A percentile compares a stretch with the other conserved stretches of the same genome.
Conservation (phyloP, 345 rosid species). For the Eucalyptus melliodora region DNA sequence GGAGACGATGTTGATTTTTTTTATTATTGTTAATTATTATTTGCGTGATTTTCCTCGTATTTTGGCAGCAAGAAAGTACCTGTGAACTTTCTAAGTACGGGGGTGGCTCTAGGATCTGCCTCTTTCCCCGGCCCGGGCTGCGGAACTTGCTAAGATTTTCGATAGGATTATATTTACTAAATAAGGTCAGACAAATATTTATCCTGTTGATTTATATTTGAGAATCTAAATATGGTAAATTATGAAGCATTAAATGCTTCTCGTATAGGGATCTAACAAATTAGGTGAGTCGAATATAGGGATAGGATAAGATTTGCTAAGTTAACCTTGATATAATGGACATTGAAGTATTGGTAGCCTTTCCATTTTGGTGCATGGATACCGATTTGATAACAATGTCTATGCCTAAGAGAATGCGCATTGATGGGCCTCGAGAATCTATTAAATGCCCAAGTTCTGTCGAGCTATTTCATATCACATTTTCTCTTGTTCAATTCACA, state of each 20-base stretch:
- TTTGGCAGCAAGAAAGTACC: neutral
- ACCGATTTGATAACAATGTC: neutral
- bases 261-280: neutral
- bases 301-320: neutral
- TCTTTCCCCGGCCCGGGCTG: too few relatives aligned
- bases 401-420: accelerated
- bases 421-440: accelerated
- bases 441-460: accelerated
- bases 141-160: neutral
- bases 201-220: neutral
- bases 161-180: neutral
- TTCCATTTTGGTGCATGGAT: neutral
- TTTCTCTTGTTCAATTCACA: neutral
- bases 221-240: neutral
- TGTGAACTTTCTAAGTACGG: neutral
- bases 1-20: neutral
- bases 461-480: neutral
- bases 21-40: neutral
- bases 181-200: neutral
- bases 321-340: neutral
- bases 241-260: neutral
- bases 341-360: neutral
- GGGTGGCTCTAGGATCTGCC: neutral
- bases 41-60: neutral
- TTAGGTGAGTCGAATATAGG: accelerated